Evolutionary conservation across 805 yeast species (phyloP), one percentile per base, ranked within the genome.

Genomic region (Yamadazyma akitaensis): DNA sequence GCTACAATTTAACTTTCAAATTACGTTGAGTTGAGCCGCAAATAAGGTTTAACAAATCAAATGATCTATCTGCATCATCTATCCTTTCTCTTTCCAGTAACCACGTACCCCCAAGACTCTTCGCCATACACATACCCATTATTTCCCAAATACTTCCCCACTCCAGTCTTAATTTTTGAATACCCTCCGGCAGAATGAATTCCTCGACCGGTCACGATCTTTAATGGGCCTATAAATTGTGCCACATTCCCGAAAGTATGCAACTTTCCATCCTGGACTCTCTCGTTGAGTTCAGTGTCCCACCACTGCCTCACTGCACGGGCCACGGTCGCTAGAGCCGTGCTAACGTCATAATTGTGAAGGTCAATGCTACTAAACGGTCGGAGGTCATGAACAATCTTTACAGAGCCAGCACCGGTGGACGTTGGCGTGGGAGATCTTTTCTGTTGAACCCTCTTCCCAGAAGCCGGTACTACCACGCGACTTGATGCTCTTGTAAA

Each of bases 151-250:
- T 65, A 60, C 16, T 60, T 66, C 38, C 64, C 62, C 2, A 84
- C 77, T 2, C 72, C 56, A 1, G 51, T 60, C 48, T 72, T 71
- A 14, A 85, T 70, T 48, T 67, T 74, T 1, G 85, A 70, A 1
- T 66, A 57, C 0, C 89, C 88, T 5, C 77, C 79, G 1, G 59
- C 68, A 39, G 88, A 82, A 60, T 86, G 94, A 5, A 82, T 55
- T 0, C 94, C 94, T 51, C 88, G 63, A 0, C 94, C 92, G 0
- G 92, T 84, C 11, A 85, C 63, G 0, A 85, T 63, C 1, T 49
- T 58, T 7, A 84, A 55, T 0, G 79, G 76, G 0, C 62, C 67
- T 1, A 77, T 70, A 58, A 69, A 67, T 10, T 55, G 46, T 0
- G 74, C 82, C 25, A 60, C 62, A 0, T 64, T 48, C 1, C 74